Percentiles rank a stretch among this genome's conserved stretches.
These are phyloP conservation scores for Colletotrichum sp. DNA, from an alignment of 2,329 filamentous ascomycete species.

Conservation along the genomic window DNA sequence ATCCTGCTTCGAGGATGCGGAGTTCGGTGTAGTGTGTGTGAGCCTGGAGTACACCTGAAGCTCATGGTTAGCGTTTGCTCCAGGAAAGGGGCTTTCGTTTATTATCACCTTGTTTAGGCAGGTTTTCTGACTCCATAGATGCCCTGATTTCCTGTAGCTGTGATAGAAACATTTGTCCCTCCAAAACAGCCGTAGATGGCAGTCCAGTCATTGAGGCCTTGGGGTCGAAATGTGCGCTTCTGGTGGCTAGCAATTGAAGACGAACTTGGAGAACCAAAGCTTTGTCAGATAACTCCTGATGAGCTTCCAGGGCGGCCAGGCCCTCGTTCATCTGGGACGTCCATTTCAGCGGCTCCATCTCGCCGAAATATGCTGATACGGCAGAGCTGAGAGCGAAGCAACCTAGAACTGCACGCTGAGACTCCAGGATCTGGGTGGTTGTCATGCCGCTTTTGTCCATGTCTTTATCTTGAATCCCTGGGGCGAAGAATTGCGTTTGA, in stretches of 20 bases:
- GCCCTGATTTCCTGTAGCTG: not conserved
- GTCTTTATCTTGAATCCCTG: not conserved
- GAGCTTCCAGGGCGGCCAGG: not conserved
- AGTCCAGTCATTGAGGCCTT: not conserved
- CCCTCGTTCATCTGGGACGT: not conserved
- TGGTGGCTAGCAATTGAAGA: not conserved
- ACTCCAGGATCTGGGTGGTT: not conserved
- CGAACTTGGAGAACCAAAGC: not conserved
- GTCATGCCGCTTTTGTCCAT: too few relatives aligned
- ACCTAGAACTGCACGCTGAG: not conserved
- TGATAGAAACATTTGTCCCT: not conserved
- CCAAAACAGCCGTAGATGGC: not conserved
- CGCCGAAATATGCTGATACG: not conserved
- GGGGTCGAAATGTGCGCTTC: not conserved
- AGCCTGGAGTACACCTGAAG: not conserved
- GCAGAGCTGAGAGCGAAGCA: not conserved
- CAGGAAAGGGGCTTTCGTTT: fast-evolving
- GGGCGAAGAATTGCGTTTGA: not conserved
- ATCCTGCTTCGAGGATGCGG: not conserved
- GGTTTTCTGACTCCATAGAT: not conserved
- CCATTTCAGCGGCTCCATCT: not conserved
- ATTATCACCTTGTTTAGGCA: not conserved
- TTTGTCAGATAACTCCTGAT: not conserved
- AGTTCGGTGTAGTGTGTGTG: not conserved
- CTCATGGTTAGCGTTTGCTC: not conserved